These are phyloP conservation scores for Jimgerdemannia flammicorona DNA, from an alignment of 192 early-diverging fungal species.

Conservation along the genomic window DNA sequence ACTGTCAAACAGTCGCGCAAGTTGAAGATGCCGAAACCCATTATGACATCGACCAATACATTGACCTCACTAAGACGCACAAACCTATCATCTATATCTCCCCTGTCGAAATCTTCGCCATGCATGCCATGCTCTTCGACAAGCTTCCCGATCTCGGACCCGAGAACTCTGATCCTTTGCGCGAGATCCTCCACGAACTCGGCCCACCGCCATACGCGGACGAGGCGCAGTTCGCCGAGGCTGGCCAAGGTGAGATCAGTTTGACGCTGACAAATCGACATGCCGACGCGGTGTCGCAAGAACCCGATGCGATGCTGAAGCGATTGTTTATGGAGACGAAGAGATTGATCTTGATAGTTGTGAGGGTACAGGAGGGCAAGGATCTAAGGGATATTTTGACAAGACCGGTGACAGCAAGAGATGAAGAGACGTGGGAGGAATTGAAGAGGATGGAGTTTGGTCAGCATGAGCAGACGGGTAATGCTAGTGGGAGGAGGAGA, in stretches of 20 bases:
- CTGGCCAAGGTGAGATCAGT: slow-evolving; percentile 52
- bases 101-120: slow-evolving; percentile 85
- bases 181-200: slow-evolving; percentile 64
- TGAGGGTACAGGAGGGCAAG: slow-evolving; percentile 81
- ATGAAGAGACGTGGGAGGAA: slow-evolving; percentile 65
- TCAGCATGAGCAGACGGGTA: slow-evolving; percentile 7
- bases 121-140: slow-evolving; percentile 80
- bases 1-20: slow-evolving; percentile 58
- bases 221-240: slow-evolving; percentile 30
- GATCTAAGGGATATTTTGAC: slow-evolving; percentile 85
- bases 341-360: slow-evolving; percentile 76
- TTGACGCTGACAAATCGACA: slow-evolving; percentile 73
- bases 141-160: slow-evolving; percentile 75
- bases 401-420: slow-evolving; percentile 62
- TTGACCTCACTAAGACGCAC: slow-evolving; percentile 71
- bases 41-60: slow-evolving; percentile 89
- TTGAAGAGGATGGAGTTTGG: slow-evolving; percentile 34
- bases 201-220: slow-evolving; percentile 48
- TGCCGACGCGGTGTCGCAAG: slow-evolving; percentile 42
- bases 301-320: slow-evolving; percentile 48
- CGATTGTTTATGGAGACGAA: slow-evolving; percentile 87
- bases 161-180: slow-evolving; percentile 57
- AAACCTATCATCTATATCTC: slow-evolving; percentile 90
- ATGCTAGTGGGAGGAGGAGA: slow-evolving; percentile 16
- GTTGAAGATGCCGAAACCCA: slow-evolving; percentile 85